Percentiles rank a stretch among this genome's conserved stretches.
Conservation (phyloP, 768 basidiomycete species). For the Rhodotorula sphaerocarpa region DNA sequence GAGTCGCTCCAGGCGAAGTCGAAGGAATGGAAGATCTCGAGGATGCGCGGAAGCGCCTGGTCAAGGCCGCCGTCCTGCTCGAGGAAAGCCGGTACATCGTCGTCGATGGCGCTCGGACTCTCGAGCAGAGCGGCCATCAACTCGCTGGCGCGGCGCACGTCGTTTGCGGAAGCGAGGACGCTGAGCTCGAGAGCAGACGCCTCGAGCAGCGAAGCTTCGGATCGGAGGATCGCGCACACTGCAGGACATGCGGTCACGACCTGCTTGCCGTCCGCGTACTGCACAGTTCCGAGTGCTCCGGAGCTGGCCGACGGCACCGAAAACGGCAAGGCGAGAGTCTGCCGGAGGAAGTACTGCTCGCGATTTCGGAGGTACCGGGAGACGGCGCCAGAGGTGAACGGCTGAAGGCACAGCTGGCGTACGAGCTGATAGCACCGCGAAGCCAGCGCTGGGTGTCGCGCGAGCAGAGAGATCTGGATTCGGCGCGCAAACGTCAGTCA, state of each 20-base stretch:
- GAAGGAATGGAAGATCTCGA: slow-evolving; percentile 78
- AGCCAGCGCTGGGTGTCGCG: slow-evolving; percentile 57
- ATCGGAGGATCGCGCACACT: slow-evolving; percentile 65
- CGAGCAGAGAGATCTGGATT: slow-evolving; percentile 38
- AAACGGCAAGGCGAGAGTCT: slow-evolving; percentile 68
- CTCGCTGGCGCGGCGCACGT: slow-evolving; percentile 60
- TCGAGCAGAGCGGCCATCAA: slow-evolving; percentile 76
- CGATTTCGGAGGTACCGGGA: slow-evolving; percentile 78
- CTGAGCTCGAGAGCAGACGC: slow-evolving; percentile 81
- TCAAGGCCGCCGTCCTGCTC: slow-evolving; percentile 46
- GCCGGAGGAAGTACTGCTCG: slow-evolving; percentile 80
- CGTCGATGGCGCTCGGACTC: slow-evolving; percentile 44
- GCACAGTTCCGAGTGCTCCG: slow-evolving; percentile 53
- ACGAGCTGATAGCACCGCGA: slow-evolving; percentile 77
- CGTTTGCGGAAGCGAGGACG: slow-evolving; percentile 67
- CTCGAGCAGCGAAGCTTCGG: slow-evolving; percentile 77
- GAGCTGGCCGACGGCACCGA: slow-evolving; percentile 48
- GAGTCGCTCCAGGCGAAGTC: slow-evolving; percentile 82
- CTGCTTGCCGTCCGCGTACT: slow-evolving; percentile 64
- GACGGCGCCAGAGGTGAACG: slow-evolving; percentile 67
- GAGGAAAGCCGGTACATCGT: slow-evolving; percentile 47
- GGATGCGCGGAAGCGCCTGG: slow-evolving; percentile 73
- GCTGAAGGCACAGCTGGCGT: slow-evolving; percentile 78
- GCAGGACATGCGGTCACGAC: slow-evolving; percentile 54
- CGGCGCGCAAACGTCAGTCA: too few species aligned